A percentile compares a stretch with the other conserved stretches of the same genome.
Conservation (phyloP, 306 rosid genomes). For the Lathyrus aphaca region DNA sequence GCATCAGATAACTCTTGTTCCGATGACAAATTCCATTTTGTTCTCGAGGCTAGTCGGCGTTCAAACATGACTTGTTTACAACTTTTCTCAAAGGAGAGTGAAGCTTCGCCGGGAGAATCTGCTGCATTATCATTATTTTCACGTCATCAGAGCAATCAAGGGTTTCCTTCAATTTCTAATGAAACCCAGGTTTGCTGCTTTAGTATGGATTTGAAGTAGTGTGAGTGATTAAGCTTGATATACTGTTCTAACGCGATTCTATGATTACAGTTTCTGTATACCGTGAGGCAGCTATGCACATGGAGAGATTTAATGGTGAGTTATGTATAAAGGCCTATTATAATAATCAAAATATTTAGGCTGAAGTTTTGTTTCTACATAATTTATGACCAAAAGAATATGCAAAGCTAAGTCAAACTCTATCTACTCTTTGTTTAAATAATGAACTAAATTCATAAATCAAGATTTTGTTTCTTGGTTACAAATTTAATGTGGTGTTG, state of each 20-base stretch:
- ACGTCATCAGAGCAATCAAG: conserved; percentile 58
- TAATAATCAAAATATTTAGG: conserved; percentile 24
- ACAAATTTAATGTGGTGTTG: conserved; percentile 25
- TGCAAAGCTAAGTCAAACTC: conserved; percentile 20
- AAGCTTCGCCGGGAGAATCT: conserved; percentile 79
- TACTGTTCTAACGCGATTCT: conserved; percentile 28
- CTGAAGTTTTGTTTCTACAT: conserved; percentile 22
- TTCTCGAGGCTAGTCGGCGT: conserved; percentile 88
- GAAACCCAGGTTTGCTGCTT: conserved; percentile 68
- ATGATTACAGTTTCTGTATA: conserved; percentile 58
- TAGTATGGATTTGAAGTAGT: conserved; percentile 31
- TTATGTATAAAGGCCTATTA: conserved; percentile 33
- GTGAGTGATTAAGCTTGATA: conserved; percentile 24
- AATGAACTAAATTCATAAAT: conserved; percentile 6
- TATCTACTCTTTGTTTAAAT: conserved; percentile 3
- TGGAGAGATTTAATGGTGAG: conserved; percentile 98
- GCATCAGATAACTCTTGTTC: conserved; percentile 75
- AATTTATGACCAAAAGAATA: conserved; percentile 24
- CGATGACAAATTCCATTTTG: conserved; percentile 76
- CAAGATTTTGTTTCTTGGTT: conserved; percentile 16
- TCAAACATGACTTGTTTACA: conserved; percentile 81
- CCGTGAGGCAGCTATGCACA: conserved; percentile 68
- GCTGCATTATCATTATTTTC: conserved; percentile 75
- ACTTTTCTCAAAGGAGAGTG: conserved; percentile 76
- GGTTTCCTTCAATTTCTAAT: conserved; percentile 51